Conservation (phyloP, 2,329 filamentous ascomycete genomes). For the Pestalotiopsis sp. region DNA sequence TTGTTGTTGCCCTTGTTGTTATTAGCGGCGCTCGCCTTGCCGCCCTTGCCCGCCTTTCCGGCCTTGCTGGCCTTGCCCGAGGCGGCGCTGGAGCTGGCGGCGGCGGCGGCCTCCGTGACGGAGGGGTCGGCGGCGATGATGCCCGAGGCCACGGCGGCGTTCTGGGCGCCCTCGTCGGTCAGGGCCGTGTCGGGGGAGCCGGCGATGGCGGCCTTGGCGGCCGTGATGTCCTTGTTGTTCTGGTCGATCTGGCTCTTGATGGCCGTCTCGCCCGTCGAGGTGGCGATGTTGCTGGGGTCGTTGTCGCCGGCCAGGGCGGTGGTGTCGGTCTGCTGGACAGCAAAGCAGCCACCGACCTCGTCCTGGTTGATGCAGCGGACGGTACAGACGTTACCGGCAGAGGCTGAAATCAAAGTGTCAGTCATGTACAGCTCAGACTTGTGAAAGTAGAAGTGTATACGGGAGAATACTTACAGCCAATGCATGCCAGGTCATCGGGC, state of each 20-base stretch:
- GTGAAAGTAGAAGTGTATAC: neutral
- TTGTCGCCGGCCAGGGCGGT: conserved; percentile 23
- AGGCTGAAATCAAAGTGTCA: conserved; percentile 21
- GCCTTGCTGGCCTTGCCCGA: neutral
- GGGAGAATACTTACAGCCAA: conserved; percentile 27
- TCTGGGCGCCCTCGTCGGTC: neutral
- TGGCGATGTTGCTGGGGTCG: conserved; percentile 32
- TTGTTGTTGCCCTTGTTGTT: neutral
- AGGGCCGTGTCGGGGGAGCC: conserved; percentile 27
- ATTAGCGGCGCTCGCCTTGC: neutral
- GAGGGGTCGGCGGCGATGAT: conserved; percentile 13
- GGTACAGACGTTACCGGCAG: conserved; percentile 43
- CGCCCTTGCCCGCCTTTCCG: neutral
- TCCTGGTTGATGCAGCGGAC: conserved; percentile 39
- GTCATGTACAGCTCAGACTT: neutral
- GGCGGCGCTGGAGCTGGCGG: neutral
- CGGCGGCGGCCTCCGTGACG: neutral
- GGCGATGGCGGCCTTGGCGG: conserved; percentile 38
- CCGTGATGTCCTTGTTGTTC: conserved; percentile 40
- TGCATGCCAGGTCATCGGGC: conserved; percentile 32
- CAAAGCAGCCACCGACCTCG: conserved; percentile 38
- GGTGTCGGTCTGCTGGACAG: conserved; percentile 41
- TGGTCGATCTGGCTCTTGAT: conserved; percentile 39
- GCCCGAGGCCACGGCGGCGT: conserved; percentile 12
- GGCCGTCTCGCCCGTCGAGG: conserved; percentile 36